These are phyloP conservation scores for Chenopodium suecicum DNA, from an alignment of 148 eudicot genomes.

Conservation along the genomic window DNA sequence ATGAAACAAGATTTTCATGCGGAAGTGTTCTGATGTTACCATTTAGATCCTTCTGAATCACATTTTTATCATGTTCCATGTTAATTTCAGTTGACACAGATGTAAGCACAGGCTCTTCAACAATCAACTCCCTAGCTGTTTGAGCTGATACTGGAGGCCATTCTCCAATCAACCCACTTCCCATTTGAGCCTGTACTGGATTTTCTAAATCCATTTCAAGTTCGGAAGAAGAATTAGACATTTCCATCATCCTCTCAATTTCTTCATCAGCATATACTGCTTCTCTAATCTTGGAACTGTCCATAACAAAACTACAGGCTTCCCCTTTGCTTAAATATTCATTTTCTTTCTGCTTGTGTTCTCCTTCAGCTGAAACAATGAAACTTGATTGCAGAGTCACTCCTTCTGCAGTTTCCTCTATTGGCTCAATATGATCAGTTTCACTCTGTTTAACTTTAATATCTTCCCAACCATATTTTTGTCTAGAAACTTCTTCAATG, in stretches of 20 bases:
- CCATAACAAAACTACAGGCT: constrained; percentile 23
- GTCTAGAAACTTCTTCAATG: constrained; percentile 22
- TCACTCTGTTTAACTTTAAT: constrained; percentile 11
- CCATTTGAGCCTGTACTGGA: constrained; percentile 18
- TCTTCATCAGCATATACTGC: constrained; percentile 26
- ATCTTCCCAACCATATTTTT: constrained; percentile 24
- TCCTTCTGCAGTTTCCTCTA: constrained; percentile 27
- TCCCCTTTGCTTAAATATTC: constrained; percentile 32
- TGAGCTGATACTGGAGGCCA: constrained; percentile 24
- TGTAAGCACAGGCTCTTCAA: constrained; percentile 30
- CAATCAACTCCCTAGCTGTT: constrained; percentile 20
- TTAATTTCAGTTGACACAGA: constrained; percentile 31
- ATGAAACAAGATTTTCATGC: constrained; percentile 19
- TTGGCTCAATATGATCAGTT: not conserved
- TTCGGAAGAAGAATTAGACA: constrained; percentile 31
- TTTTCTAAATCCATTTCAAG: constrained; percentile 24
- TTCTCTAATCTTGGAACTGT: constrained; percentile 15
- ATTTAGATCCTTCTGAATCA: constrained; percentile 22
- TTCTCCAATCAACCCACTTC: constrained; percentile 24
- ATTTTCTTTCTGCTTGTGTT: constrained; percentile 21
- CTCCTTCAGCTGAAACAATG: constrained; percentile 29
- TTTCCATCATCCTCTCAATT: constrained; percentile 28
- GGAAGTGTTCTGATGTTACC: constrained; percentile 16
- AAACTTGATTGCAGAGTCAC: constrained; percentile 29
- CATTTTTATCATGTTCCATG: constrained; percentile 33